Base-by-base conservation (phyloP, 2,329 filamentous ascomycete species). In the Biscogniauxia sp. region DNA sequence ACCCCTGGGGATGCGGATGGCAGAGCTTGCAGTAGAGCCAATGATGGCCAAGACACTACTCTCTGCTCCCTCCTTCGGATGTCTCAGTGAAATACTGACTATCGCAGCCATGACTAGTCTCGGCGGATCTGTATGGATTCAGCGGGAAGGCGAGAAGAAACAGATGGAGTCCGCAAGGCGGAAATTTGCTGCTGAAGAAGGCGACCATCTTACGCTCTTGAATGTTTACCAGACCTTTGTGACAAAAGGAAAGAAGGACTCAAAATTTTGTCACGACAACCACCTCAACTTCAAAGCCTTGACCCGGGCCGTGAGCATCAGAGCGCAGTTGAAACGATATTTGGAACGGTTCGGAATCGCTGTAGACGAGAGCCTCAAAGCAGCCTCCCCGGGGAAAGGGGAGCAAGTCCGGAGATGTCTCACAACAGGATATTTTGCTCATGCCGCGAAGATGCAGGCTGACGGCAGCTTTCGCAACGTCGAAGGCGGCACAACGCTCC, bases 91-190 rank as follows among this genome's bases (percentile, higher is more conserved):
- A 75, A 90, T 98, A 56, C 82, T 98, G 25, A 92, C 89, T 1
- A 96, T 98, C 65, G 92, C 94, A 5, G 93, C 95, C 17, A 98
- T 99, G 94, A 91, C 92, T 37, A 95, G 89, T 64, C 79, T 96
- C 0, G 91, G 93, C 62, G 91, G 92, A 4, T 88, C 85, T 53
- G 83, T 96, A 0, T 98, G 92, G 89, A 86, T 97, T 63, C 84
- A 89, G 32, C 88, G 92, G 67, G 89, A 93, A 23, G 90, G 86
- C 45, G 89, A 91, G 66, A 90, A 89, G 70, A 93, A 90, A 69
- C 80, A 82, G 55, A 85, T 90, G 73, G 92, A 97, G 71, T 87
- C 83, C 20, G 86, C 88, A 26, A 83, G 91, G 53, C 84, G 91
- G 54, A 91, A 90, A 70, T 98, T 98, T 71, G 92, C 94, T 0